phyloP scores from a whole-genome alignment of 192 early-diverging fungal species.

The Mortierella claussenii region DNA sequence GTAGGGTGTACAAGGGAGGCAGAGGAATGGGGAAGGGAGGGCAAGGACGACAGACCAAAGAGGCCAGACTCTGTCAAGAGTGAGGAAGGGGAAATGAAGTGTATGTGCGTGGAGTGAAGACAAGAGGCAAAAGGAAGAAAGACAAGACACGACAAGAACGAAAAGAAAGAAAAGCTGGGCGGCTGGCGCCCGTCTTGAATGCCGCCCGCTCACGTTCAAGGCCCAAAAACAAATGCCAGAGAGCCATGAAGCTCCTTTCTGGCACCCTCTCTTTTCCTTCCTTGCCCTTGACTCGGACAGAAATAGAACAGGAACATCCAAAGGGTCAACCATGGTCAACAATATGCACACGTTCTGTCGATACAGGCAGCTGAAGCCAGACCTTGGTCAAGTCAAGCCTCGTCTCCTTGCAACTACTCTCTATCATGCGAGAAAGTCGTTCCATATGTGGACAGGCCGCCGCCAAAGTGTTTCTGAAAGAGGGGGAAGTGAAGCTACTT shows the following conservation, averaged over 20 bases:
- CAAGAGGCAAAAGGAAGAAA: neutral
- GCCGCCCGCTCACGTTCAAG: too few species aligned
- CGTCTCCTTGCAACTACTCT: too few species aligned
- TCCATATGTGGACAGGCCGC: too few species aligned
- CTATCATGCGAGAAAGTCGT: too few species aligned
- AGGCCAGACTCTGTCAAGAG: neutral
- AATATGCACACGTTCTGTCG: too few species aligned
- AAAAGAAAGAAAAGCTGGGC: conserved; percentile 10
- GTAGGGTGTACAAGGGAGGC: neutral
- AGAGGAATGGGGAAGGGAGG: neutral
- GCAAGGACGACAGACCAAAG: neutral
- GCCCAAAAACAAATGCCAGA: conserved; percentile 3
- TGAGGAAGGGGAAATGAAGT: neutral
- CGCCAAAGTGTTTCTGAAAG: too few species aligned
- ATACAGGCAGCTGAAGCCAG: too few species aligned
- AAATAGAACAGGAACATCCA: conserved; percentile 9
- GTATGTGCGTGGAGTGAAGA: neutral
- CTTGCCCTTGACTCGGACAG: neutral
- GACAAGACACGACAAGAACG: neutral
- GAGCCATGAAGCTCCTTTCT: neutral
- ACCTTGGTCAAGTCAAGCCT: too few species aligned
- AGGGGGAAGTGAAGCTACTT: too few species aligned
- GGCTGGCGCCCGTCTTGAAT: too few species aligned
- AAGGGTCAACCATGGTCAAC: too few species aligned
- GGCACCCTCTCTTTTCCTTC: neutral